Evolutionary conservation across 805 yeast genomes (phyloP), one percentile per base, ranked within the genome.

Genomic region (Ogataea haglerorum): DNA sequence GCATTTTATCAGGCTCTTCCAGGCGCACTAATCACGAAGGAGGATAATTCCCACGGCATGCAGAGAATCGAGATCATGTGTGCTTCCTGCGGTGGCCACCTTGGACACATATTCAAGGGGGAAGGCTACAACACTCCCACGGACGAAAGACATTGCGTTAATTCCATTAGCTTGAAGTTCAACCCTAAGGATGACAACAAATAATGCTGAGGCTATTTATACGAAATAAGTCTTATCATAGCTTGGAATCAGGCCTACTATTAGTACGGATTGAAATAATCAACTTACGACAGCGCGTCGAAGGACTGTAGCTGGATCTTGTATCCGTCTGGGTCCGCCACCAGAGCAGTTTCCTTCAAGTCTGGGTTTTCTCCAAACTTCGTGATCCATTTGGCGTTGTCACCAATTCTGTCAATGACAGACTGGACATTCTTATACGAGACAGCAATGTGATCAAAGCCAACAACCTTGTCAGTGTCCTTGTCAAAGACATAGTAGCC

Each of bases 21-120:
- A 0, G 90, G 89, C 0, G 72, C 95, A 5, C 72, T 93, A 28
- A 71, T 63, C 15, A 69, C 82, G 10, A 64, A 73, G 43, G 71
- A 68, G 14, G 99, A 93, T 61, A 54, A 42, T 0, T 62, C 82
- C 6, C 64, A 67, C 36, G 98, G 98, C 0, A 89, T 84, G 93
- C 69, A 67, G 10, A 73, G 99, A 47, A 86, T 80, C 10, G 99
- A 93, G 60, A 90, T 93, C 82, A 72, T 83, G 47, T 93, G 99
- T 59, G 68, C 81, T 10, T 72, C 74, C 7, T 93, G 99, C 61
- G 96, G 88, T 32, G 95, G 96, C 2, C 99, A 93, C 67, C 64
- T 93, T 51, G 99, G 99, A 2, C 99, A 93, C 64, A 83, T 93
- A 2, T 93, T 93, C 63, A 80, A 80, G 55, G 95, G 95, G 5